Base-by-base conservation (phyloP, 2,329 filamentous ascomycete species). In the Coniochaeta sp. region DNA sequence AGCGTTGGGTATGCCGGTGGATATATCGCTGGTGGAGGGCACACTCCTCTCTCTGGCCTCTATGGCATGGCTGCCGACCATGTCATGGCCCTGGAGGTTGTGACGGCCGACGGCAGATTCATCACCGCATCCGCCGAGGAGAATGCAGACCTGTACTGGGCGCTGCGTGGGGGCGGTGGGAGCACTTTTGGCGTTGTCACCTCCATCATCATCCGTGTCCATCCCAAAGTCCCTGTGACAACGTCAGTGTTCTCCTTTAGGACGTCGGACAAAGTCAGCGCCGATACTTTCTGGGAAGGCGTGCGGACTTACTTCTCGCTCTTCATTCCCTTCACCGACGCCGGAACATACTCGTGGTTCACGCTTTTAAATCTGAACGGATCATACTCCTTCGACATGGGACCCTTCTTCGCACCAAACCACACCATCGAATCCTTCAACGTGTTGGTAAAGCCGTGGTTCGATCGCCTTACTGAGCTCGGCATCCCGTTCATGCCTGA, bases 61-160 rank as follows among this genome's bases (percentile, higher is more conserved):
- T 73, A 73, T 38, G 78, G 77, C 2, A 63, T 81, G 5, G 77
- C 65, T 3, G 75, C 75, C 1, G 78, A 81, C 56, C 75, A 81
- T 52, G 69, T 71, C 1, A 60, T 81, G 5, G 68, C 73, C 24
- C 65, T 69, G 51, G 63, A 75, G 40, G 72, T 76, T 2, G 67
- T 81, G 3, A 75, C 73, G 10, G 74, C 71, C 0, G 62, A 67
- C 38, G 78, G 78, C 0, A 52, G 65, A 6, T 62, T 74, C 22
- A 56, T 79, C 1, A 72, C 66, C 4, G 78, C 76, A 1, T 71
- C 70, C 42, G 67, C 63, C 18, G 61, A 67, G 2, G 60, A 74
- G 27, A 75, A 82, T 53, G 56, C 67, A 0, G 79, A 83, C 51
- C 65, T 83, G 6, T 82, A 78, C 64, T 84, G 77, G 72, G 80